These are phyloP conservation scores for Fusarium liriodendri DNA, from an alignment of 2,329 filamentous ascomycete species.

Conservation along the genomic window DNA sequence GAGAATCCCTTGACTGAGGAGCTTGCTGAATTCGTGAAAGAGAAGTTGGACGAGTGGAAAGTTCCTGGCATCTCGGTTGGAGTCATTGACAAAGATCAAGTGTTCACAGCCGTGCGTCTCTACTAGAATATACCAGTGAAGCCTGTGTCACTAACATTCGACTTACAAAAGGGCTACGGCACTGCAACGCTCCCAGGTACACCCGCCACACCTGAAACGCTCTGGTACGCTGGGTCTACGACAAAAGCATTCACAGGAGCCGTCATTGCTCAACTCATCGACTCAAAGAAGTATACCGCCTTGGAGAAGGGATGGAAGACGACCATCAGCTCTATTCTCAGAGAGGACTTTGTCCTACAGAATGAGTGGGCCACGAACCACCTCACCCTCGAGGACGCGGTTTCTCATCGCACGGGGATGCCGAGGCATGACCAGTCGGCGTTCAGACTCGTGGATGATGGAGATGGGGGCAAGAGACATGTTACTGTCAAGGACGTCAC, in stretches of 20 bases:
- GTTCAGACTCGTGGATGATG: slow-evolving; percentile 30
- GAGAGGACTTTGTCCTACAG: slow-evolving; percentile 63
- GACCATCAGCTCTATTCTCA: slow-evolving; percentile 58
- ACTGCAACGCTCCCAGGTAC: slow-evolving; percentile 49
- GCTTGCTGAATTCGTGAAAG: slow-evolving; percentile 5
- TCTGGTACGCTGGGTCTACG: slow-evolving; percentile 67
- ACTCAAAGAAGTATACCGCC: slow-evolving; percentile 50
- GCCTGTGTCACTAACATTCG: not conserved
- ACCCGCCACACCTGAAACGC: slow-evolving; percentile 57
- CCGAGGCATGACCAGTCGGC: slow-evolving; percentile 53
- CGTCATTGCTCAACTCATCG: slow-evolving; percentile 60
- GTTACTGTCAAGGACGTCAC: slow-evolving; percentile 51
- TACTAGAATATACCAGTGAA: not conserved
- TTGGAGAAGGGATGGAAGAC: slow-evolving; percentile 58
- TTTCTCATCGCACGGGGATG: slow-evolving; percentile 64
- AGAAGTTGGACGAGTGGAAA: slow-evolving; percentile 41
- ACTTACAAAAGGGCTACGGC: slow-evolving; percentile 42
- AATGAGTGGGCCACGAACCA: slow-evolving; percentile 59
- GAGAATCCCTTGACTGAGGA: slow-evolving; percentile 9
- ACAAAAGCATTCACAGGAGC: slow-evolving; percentile 67
- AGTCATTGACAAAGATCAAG: slow-evolving; percentile 40
- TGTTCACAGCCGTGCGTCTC: slow-evolving; percentile 40
- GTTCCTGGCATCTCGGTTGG: slow-evolving; percentile 44
- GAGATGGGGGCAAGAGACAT: slow-evolving; percentile 44
- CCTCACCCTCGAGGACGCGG: slow-evolving; percentile 65